Conservation (phyloP, 495 filamentous ascomycete species). For the Lepidopterella palustris region DNA sequence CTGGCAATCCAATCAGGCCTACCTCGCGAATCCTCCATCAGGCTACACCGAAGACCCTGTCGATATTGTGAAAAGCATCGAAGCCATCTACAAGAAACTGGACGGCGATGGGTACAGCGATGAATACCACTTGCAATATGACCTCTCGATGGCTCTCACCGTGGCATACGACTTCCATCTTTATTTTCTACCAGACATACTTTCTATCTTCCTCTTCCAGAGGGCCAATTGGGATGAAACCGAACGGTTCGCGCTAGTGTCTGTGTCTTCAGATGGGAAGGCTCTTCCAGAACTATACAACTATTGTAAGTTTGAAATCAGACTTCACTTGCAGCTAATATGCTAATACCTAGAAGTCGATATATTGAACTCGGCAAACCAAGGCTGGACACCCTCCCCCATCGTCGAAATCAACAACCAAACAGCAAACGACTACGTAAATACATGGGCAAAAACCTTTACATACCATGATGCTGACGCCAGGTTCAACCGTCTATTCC, state of each 20-base stretch:
- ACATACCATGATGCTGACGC: conserved; percentile 39
- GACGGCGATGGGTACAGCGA: conserved; percentile 35
- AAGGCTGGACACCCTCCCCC: neutral
- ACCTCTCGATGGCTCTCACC: conserved; percentile 38
- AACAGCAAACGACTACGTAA: conserved; percentile 29
- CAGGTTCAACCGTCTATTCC: conserved; percentile 42
- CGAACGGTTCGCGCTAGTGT: neutral
- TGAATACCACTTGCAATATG: conserved; percentile 40
- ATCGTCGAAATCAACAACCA: conserved; percentile 35
- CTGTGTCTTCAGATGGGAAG: neutral
- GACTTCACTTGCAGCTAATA: neutral
- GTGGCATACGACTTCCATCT: conserved; percentile 42
- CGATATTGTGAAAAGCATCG: conserved; percentile 37
- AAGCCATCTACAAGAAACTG: conserved; percentile 34
- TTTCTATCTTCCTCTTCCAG: conserved; percentile 23
- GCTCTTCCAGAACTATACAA: conserved; percentile 1
- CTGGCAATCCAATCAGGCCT: conserved; percentile 39
- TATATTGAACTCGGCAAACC: neutral
- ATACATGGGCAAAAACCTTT: conserved; percentile 26
- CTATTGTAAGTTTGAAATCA: neutral
- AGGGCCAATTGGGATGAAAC: neutral
- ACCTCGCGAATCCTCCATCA: conserved; percentile 38
- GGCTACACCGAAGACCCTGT: conserved; percentile 41
- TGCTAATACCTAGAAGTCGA: neutral
- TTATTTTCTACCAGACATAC: conserved; percentile 35